Conservation (phyloP, 495 filamentous ascomycete genomes). For the Patellaria atrata region DNA sequence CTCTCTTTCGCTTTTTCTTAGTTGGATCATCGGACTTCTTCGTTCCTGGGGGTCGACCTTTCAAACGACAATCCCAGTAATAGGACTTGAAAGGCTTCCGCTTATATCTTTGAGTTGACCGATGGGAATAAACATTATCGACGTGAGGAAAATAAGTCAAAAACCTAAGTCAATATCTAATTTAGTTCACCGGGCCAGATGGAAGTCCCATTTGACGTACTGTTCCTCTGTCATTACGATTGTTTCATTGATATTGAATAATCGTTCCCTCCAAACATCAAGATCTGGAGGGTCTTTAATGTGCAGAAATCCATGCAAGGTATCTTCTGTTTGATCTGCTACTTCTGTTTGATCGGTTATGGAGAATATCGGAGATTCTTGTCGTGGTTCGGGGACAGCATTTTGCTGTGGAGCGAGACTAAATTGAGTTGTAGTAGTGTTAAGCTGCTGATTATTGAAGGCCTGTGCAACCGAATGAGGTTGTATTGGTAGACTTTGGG, state of each 20-base stretch:
- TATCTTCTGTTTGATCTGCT: slow-evolving; percentile 30
- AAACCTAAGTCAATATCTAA: slow-evolving; percentile 38
- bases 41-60: slow-evolving; percentile 70
- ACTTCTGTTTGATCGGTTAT: slow-evolving; percentile 3
- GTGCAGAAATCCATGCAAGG: slow-evolving; percentile 44
- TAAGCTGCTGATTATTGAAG: neutral
- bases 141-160: slow-evolving; percentile 81
- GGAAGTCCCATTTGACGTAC: slow-evolving; percentile 42
- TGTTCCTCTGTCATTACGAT: slow-evolving; percentile 67
- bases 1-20: slow-evolving; percentile 80
- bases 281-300: slow-evolving; percentile 56
- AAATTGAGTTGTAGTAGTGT: neutral
- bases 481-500: slow-evolving; percentile 8
- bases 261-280: slow-evolving; percentile 53
- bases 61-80: slow-evolving; percentile 85
- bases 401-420: slow-evolving; percentile 1
- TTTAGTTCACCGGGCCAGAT: neutral
- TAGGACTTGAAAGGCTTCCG: slow-evolving; percentile 70
- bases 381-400: slow-evolving; percentile 2
- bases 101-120: slow-evolving; percentile 77
- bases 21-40: slow-evolving; percentile 74
- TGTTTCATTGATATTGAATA: slow-evolving; percentile 64
- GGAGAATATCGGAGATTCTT: slow-evolving; percentile 4
- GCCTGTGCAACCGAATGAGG: neutral
- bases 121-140: slow-evolving; percentile 86